phyloP scores from a whole-genome alignment of 2,329 filamentous ascomycete species.

The Colletotrichum somersetense region DNA sequence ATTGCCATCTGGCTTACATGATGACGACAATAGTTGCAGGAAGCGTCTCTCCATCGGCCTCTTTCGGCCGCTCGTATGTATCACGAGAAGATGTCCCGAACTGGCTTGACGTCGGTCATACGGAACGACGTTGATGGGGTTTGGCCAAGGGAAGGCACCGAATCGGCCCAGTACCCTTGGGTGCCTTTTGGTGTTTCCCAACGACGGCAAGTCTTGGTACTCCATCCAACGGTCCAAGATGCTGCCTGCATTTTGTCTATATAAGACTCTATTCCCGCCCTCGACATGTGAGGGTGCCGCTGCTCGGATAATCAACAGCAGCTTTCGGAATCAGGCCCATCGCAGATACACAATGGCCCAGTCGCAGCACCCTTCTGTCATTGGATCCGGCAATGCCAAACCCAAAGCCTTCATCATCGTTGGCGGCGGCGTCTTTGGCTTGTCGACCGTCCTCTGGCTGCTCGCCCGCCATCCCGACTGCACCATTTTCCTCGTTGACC shows the following conservation, averaged over 20 bases:
- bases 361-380: conserved; percentile 14
- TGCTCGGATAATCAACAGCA: background rate
- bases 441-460: conserved; percentile 56
- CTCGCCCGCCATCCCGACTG: conserved; percentile 45
- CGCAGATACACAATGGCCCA: conserved; percentile 25
- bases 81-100: background rate
- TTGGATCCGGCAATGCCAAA: conserved; percentile 1
- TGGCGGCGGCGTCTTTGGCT: conserved; percentile 59
- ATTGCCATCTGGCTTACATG: background rate
- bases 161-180: too few species aligned
- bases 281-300: background rate
- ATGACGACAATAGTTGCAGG: background rate
- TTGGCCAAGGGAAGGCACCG: background rate
- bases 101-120: background rate
- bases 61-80: background rate
- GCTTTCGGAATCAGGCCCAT: too few species aligned
- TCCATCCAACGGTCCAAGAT: background rate
- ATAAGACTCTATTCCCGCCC: conserved; percentile 5
- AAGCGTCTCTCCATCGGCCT: background rate
- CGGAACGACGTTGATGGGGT: background rate
- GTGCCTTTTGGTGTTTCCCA: background rate
- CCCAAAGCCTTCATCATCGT: conserved; percentile 52
- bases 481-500: conserved; percentile 54
- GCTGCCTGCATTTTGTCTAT: conserved; percentile 1
- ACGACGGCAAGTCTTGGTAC: background rate